A percentile compares a stretch with the other conserved stretches of the same genome.
Evolutionary conservation across 495 filamentous ascomycete genomes (phyloP).

Genomic region (Lineolata rhizophorae): DNA sequence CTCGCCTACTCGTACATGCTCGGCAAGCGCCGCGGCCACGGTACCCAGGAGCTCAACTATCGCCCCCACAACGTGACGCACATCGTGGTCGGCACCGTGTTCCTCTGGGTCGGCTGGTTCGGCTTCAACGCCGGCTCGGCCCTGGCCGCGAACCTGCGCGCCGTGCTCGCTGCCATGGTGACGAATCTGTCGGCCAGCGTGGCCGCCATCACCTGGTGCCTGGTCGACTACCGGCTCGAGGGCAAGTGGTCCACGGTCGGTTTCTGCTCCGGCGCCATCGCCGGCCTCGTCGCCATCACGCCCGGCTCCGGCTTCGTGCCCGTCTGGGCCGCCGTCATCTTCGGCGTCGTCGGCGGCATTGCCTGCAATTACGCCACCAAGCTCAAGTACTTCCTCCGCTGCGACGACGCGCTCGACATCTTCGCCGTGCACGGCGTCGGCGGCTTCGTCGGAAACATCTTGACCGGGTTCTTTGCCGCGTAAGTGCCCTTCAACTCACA

Average conservation of each 20-base stretch:
- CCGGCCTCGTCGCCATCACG: conserved; percentile 82
- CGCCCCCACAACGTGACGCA: conserved; percentile 96
- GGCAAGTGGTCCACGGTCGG: conserved; percentile 93
- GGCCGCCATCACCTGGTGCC: conserved; percentile 86
- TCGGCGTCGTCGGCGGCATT: conserved; percentile 60
- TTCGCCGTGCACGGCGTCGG: conserved; percentile 83
- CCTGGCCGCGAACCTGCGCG: conserved; percentile 70
- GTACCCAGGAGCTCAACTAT: conserved; percentile 79
- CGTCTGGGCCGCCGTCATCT: conserved; percentile 78
- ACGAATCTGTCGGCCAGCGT: conserved; percentile 60
- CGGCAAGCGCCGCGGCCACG: conserved; percentile 65
- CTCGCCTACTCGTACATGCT: conserved; percentile 72
- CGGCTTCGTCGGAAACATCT: conserved; percentile 71
- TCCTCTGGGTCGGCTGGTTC: conserved; percentile 99
- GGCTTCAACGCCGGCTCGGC: conserved; percentile 94
- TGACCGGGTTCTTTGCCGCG: conserved; percentile 83
- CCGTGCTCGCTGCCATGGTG: conserved; percentile 55
- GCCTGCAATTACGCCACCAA: conserved; percentile 93
- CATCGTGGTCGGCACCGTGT: conserved; percentile 89
- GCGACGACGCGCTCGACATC: conserved; percentile 87
- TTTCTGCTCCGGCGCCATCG: conserved; percentile 87
- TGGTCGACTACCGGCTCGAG: conserved; percentile 86
- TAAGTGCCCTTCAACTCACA: conserved; percentile 20
- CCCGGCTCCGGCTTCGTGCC: conserved; percentile 85
- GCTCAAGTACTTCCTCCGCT: conserved; percentile 68